Base-by-base conservation (phyloP, 441 rosid genomes). In the Gossypium trilobum region DNA sequence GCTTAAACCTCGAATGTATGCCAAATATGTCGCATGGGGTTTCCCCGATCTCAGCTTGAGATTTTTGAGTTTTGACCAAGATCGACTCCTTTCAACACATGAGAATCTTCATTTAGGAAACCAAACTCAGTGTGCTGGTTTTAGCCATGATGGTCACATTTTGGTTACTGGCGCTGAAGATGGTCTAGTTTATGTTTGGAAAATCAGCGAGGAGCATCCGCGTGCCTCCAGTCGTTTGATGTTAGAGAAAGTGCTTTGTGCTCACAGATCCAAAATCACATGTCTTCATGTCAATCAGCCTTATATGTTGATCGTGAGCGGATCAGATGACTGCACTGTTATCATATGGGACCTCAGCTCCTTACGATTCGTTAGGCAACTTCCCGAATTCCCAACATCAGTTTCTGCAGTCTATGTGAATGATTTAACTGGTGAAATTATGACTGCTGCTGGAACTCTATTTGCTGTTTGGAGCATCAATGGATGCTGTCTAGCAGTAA, bases 381-480 rank as follows among this genome's bases (percentile, higher is more conserved):
- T 96, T 56, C 96, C 97, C 0, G 91, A 88, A 80, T 91, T 96
- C 79, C 93, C 98, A 25, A 84, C 85, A 25, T 86, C 97, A 9
- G 79, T 91, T 77, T 87, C 98, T 62, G 99, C 97, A 64, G 78
- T 93, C 74, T 90, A 90, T 79, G 90, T 93, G 71, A 96, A 96
- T 69, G 95, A 96, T 79, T 87, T 93, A 83, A 91, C 91, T 0
- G 99, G 98, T 23, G 99, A 91, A 82, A 91, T 96, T 42, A 83
- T 89, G 77, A 93, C 99, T 0, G 98, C 99, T 3, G 92, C 99
- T 42, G 99, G 99, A 78, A 87, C 91, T 63, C 73, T 93, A 74
- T 95, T 96, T 73, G 97, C 99, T 22, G 88, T 93, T 74, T 96
- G 99, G 99, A 90, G 95, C 86, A 82, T 93, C 82, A 96, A 96